Conservation (phyloP, 306 rosid genomes). For the Lupinus albus region DNA sequence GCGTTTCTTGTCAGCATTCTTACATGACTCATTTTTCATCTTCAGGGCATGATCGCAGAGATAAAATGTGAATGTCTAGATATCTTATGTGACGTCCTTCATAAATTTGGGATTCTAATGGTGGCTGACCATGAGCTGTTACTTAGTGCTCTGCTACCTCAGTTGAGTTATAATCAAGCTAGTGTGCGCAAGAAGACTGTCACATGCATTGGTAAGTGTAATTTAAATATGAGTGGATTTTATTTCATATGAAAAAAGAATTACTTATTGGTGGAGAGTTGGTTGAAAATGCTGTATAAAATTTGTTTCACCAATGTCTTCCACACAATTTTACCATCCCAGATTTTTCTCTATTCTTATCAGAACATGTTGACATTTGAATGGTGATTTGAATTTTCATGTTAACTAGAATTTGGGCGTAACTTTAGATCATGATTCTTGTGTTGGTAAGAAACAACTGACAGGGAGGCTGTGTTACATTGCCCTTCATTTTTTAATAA, state of each 20-base stretch:
- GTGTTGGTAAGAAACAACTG: slow-evolving; percentile 15
- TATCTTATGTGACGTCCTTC: slow-evolving; percentile 84
- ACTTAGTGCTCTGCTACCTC: slow-evolving; percentile 79
- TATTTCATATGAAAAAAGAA: not conserved
- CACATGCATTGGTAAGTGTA: slow-evolving; percentile 77
- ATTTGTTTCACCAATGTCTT: not conserved
- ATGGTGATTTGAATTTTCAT: not conserved
- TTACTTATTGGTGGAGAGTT: slow-evolving; percentile 4
- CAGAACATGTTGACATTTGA: slow-evolving; percentile 21
- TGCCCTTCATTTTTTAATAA: not conserved
- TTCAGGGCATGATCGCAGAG: slow-evolving; percentile 77
- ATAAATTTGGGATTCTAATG: slow-evolving; percentile 89
- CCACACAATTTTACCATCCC: not conserved
- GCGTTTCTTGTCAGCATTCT: slow-evolving; percentile 11
- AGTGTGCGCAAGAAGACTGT: slow-evolving; percentile 86
- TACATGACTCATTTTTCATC: slow-evolving; percentile 16
- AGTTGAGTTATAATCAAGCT: slow-evolving; percentile 87
- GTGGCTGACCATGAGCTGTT: slow-evolving; percentile 73
- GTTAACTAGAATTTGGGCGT: slow-evolving; percentile 13
- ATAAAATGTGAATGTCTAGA: slow-evolving; percentile 92
- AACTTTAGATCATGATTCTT: not conserved
- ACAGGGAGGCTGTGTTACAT: not conserved
- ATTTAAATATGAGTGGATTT: slow-evolving; percentile 6
- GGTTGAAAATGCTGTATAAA: slow-evolving; percentile 8
- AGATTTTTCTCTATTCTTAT: slow-evolving; percentile 12